Evolutionary conservation across 225 moss, liverwort and hornwort species (phyloP).

Genomic region (Rhytidiadelphus loreus): DNA sequence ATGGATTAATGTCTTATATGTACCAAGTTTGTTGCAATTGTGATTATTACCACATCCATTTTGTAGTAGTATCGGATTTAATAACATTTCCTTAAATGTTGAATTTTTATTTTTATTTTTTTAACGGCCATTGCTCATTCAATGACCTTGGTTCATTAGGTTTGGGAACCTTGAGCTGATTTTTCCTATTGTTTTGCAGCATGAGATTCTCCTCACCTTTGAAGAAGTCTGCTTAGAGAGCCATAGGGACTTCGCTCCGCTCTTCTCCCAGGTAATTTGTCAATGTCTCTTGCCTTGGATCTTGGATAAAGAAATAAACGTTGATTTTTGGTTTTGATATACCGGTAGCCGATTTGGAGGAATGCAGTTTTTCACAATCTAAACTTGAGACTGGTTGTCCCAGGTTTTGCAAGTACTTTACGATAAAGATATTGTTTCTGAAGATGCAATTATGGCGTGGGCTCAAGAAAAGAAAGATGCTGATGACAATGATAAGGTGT

Average conservation of each 20-base stretch:
- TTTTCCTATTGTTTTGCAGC: conserved; percentile 40
- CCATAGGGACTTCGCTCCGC: conserved; percentile 63
- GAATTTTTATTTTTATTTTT: background rate
- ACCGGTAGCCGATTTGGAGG: background rate
- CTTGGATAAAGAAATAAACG: background rate
- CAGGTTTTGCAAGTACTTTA: conserved; percentile 83
- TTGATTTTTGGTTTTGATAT: background rate
- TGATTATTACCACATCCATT: background rate
- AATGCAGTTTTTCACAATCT: background rate
- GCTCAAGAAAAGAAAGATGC: conserved; percentile 80
- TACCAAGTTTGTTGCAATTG: background rate
- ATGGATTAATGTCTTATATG: background rate
- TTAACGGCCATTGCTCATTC: background rate
- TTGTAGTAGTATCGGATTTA: background rate
- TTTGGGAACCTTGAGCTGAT: background rate
- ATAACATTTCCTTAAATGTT: background rate
- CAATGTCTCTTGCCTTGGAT: background rate
- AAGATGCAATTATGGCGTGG: conserved; percentile 86
- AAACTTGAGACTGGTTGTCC: background rate
- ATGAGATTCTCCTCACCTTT: conserved; percentile 85
- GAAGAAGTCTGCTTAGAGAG: conserved; percentile 78
- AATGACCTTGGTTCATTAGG: background rate
- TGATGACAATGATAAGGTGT: conserved; percentile 81
- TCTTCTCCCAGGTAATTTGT: conserved; percentile 61
- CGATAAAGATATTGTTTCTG: conserved; percentile 72